A percentile compares a stretch with the other conserved stretches of the same genome.
Evolutionary conservation across 768 basidiomycete genomes (phyloP).

Genomic region (Mycena filopes): DNA sequence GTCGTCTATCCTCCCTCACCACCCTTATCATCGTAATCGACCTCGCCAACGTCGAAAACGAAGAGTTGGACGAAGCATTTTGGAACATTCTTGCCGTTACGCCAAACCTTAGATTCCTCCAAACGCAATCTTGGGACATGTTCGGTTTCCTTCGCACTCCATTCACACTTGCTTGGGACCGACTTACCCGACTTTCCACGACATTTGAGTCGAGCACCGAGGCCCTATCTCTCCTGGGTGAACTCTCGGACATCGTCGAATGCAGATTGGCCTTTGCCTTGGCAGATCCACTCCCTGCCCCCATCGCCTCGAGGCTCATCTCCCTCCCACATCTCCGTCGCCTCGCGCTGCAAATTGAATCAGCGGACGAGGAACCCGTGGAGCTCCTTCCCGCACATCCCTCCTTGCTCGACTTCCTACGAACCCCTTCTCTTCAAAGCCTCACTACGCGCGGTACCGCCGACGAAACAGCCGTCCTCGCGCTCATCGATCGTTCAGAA

Average conservation of each 20-base stretch:
- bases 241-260: slow-evolving; percentile 6
- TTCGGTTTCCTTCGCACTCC: not conserved
- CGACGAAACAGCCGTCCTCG: not conserved
- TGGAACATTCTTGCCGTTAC: not conserved
- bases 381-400: not conserved
- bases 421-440: not conserved
- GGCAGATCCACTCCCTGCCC: not conserved
- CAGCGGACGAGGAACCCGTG: not conserved
- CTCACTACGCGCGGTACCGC: slow-evolving; percentile 8
- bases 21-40: not conserved
- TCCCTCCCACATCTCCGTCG: slow-evolving; percentile 8
- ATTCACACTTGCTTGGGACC: slow-evolving; percentile 13
- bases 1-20: not conserved
- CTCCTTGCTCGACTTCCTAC: slow-evolving; percentile 8
- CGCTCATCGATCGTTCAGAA: slow-evolving; percentile 15
- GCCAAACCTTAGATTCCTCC: not conserved
- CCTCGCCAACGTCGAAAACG: not conserved
- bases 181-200: slow-evolving; percentile 19
- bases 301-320: not conserved
- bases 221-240: not conserved
- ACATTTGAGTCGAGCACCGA: slow-evolving; percentile 7
- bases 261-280: not conserved
- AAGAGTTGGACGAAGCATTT: not conserved
- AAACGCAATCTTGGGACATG: not conserved
- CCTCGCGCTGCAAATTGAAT: not conserved